Base-by-base conservation (phyloP, 441 rosid species). In the Gossypium schwendimanii region DNA sequence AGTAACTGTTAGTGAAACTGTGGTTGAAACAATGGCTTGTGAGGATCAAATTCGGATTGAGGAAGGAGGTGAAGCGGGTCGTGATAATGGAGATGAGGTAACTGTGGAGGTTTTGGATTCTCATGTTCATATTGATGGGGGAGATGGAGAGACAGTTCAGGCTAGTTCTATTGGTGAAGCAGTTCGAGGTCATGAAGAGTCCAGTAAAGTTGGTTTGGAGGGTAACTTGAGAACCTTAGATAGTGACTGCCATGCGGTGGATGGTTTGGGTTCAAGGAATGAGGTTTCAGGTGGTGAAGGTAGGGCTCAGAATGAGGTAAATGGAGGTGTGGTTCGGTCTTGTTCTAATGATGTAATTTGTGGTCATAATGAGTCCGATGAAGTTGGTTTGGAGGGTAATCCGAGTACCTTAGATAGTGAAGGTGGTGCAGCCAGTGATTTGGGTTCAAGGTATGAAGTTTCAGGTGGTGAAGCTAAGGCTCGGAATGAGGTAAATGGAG, bases 41-140 rank as follows among this genome's bases (percentile, higher is more conserved):
- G 83, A 50, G 52, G 72, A 24, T 36, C 73, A 14, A 21, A 15
- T 39, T 74, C 75, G 45, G 45, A 45, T 67, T 63, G 78, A 75
- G 72, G 80, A 59, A 59, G 78, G 21, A 4, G 81, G 64, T 45
- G 84, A 63, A 44, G 81, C 75, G 33, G 83, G 55, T n/a, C 52
- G 81, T 76, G 67, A 76, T 76, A 79, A 77, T 57, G 85, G 79
- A 33, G 89, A 59, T 47, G 87, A 83, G 50, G 70, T 58, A 39
- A 75, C 77, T 77, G 87, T 83, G 71, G 88, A 79, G 79, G 85
- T 73, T 72, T 67, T 72, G 80, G 87, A 84, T 68, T 83, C 88
- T 69, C 77, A 77, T 53, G 86, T 79, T 74, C 74, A 66, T 58
- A 70, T 44, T 41, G 79, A 71, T 77, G 73, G 64, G 47, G 59